phyloP scores from a whole-genome alignment of 2,329 filamentous ascomycete species.

The Sclerotinia glacialis region DNA sequence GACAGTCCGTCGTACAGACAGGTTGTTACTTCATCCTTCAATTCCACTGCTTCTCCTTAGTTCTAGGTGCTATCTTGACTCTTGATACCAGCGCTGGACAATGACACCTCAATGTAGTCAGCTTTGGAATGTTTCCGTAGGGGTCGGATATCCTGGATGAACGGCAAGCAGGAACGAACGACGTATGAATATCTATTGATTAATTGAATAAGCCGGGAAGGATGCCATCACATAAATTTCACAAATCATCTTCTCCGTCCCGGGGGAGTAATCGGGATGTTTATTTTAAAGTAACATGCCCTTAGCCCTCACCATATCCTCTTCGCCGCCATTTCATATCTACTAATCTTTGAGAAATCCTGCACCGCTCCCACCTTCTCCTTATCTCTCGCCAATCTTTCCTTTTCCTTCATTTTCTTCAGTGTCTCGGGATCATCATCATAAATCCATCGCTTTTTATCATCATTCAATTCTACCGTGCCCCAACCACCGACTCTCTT shows the following conservation, averaged over 20 bases:
- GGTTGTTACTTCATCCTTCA: no score
- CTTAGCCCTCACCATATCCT: constrained; percentile 72
- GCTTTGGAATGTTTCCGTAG: background rate
- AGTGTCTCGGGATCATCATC: constrained; percentile 75
- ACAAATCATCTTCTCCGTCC: background rate
- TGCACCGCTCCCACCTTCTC: constrained; percentile 48
- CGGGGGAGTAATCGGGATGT: background rate
- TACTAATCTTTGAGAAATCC: constrained; percentile 63
- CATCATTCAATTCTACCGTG: constrained; percentile 83
- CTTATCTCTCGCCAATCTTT: constrained; percentile 58
- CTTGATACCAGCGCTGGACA: background rate
- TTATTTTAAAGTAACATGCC: background rate
- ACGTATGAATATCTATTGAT: background rate
- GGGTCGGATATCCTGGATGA: background rate
- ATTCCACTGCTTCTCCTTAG: no score
- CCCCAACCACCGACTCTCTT: constrained; percentile 79
- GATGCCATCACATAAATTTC: background rate
- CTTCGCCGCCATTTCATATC: constrained; percentile 96
- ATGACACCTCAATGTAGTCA: background rate
- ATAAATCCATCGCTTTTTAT: constrained; percentile 82
- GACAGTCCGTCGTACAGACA: no score
- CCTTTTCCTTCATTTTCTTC: constrained; percentile 58
- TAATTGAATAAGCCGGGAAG: no score
- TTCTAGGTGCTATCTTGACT: no score
- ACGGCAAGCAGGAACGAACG: background rate